Evolutionary conservation across 768 basidiomycete species (phyloP).

Genomic region (Aureoboletus auriporus): DNA sequence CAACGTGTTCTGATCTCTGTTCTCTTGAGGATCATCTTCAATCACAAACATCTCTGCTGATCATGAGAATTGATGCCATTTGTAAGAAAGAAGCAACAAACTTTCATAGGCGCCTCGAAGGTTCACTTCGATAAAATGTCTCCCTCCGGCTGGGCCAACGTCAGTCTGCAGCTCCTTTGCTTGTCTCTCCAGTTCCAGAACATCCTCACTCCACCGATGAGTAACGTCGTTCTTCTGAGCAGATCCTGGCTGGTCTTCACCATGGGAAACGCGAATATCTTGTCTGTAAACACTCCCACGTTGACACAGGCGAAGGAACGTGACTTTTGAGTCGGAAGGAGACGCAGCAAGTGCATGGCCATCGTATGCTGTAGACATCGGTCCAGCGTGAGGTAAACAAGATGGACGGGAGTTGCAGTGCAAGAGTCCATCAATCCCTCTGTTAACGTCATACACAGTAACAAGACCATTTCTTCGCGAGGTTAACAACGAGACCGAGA

Average conservation of each 20-base stretch:
- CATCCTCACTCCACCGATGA: constrained; percentile 38
- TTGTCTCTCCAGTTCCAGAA: constrained; percentile 34
- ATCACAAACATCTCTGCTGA: constrained; percentile 39
- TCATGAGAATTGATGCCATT: constrained; percentile 9
- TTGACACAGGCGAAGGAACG: constrained; percentile 46
- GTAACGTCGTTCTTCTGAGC: not conserved
- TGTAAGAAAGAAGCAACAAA: constrained; percentile 28
- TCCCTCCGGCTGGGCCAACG: constrained; percentile 42
- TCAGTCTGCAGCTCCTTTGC: constrained; percentile 29
- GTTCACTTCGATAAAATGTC: constrained; percentile 45
- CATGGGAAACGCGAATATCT: constrained; percentile 30
- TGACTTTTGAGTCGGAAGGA: constrained; percentile 28
- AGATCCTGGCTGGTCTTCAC: constrained; percentile 9
- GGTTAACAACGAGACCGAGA: constrained; percentile 49
- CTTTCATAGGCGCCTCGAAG: constrained; percentile 53
- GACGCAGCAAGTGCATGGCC: constrained; percentile 32
- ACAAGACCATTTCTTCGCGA: constrained; percentile 57
- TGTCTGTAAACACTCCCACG: constrained; percentile 44
- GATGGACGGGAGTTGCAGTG: constrained; percentile 41
- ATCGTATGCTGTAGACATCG: constrained; percentile 23
- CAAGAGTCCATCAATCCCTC: constrained; percentile 35
- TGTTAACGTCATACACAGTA: constrained; percentile 61
- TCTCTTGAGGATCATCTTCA: constrained; percentile 26
- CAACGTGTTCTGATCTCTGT: constrained; percentile 35
- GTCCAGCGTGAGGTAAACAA: constrained; percentile 31